Evolutionary conservation across 176 grass and related monocot genomes (phyloP), one percentile per base, ranked within the genome.

Genomic region (Dactylis glomerata): DNA sequence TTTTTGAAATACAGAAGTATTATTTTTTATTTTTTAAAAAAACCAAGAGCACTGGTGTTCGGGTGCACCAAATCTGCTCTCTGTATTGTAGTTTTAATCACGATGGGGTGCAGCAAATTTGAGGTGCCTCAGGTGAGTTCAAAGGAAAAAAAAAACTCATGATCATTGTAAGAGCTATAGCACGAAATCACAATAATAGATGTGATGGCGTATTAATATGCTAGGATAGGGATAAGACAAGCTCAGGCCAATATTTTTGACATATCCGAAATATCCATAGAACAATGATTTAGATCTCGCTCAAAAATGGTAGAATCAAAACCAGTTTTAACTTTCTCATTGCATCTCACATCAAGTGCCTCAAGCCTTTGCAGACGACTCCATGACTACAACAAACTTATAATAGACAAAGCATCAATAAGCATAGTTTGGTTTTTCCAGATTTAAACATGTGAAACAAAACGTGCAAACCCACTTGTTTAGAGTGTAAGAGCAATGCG

Each of bases 401-500:
- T 16, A 36, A 45, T 13, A 75, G 72, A 54, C 36, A 40, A 75
- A 19, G 31, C 55, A 78, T 36, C 28, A 10, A 52, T 17, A 76
- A 82, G 23, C 9, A 49, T 38, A 51, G 2, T 32, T 47, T 15
- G 32, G 37, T 40, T 52, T 80, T 28, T 0, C 17, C 23, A 42
- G 1, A 9, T 61, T 61, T 8, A 44, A 42, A 50, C 65, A 41
- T 73, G 62, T 24, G 19, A 63, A 73, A 82, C 24, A 10, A 44
- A 41, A 77, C 17, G 9, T 69, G 51, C 71, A 77, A 75, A 26
- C 49, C 22, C 41, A 71, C 23, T 3, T 9, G 49, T 28, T 54
- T 34, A 46, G 76, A 59, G 47, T 59, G 8, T 59, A 47, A 31
- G 49, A 26, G 79, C 71, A 71, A 89, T 77, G 83, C 62, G 70